phyloP scores from a whole-genome alignment of 345 rosid genomes.

The Raphanus raphanistrum region DNA sequence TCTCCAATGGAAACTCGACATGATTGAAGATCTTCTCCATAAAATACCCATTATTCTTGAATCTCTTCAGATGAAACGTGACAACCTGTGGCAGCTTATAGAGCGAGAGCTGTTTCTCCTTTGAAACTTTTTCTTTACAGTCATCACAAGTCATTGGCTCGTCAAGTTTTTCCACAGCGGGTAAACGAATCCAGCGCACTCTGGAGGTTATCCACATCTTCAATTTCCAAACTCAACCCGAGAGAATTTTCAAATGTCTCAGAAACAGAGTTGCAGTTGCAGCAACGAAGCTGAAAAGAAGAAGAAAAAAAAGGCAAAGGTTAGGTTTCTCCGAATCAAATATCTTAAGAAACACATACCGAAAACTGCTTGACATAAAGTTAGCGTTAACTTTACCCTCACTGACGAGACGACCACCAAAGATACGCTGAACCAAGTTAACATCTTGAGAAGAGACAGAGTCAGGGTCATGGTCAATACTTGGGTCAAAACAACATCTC shows the following conservation, averaged over 20 bases:
- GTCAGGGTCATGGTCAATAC: constrained; percentile 20
- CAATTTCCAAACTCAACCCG: constrained; percentile 81
- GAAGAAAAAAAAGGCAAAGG: not conserved
- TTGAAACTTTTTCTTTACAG: constrained; percentile 62
- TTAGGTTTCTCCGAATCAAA: not conserved
- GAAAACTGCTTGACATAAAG: not conserved
- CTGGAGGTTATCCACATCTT: constrained; percentile 52
- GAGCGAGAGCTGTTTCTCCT: constrained; percentile 79
- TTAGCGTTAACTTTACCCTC: constrained; percentile 46
- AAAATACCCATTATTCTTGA: constrained; percentile 64
- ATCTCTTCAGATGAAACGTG: constrained; percentile 82
- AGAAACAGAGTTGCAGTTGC: constrained; percentile 63
- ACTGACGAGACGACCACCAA: constrained; percentile 76
- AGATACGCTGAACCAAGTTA: constrained; percentile 58
- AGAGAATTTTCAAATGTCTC: constrained; percentile 59
- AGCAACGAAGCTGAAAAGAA: constrained; percentile 62
- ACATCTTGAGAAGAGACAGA: constrained; percentile 29
- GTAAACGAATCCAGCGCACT: constrained; percentile 76
- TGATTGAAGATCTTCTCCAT: constrained; percentile 76
- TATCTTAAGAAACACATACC: not conserved
- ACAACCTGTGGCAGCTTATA: constrained; percentile 68
- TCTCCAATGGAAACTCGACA: constrained; percentile 72
- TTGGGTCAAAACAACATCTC: constrained; percentile 51
- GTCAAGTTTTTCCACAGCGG: constrained; percentile 70
- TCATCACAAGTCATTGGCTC: constrained; percentile 62